Base-by-base conservation (phyloP, 2,329 filamentous ascomycete genomes). In the Rutstroemia sp. region DNA sequence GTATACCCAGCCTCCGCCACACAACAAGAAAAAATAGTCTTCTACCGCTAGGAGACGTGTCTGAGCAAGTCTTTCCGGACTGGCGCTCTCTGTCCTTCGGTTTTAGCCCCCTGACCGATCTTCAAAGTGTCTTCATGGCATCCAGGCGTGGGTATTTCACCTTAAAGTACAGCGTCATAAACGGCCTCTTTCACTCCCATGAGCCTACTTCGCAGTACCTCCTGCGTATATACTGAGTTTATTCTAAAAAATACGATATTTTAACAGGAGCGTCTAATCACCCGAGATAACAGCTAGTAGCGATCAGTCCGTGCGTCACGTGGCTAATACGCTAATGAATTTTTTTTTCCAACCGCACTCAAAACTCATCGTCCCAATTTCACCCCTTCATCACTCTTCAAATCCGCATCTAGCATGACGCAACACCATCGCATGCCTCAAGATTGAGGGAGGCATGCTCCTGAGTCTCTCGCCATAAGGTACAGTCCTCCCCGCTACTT, bases 181-280 rank as follows among this genome's bases (percentile, higher is more conserved):
- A 27, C 21, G 19, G 37, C 44, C 18, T 50, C 46, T 37, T 55
- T 47, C 3, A 51, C 47, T 38, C 53, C 53, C 38, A 55, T 55
- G 4, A 55, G 44, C 14, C 12, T 12, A 51, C 47, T 55, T 34
- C 53, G 39, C 16, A 51, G 4, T 25, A 51, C 39, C 6, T 51
- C 53, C 27, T 51, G 38, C 34, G 37, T 42, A 16, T 44, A 49
- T 44, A 46, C 45, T 9, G 52, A 49, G n/a, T 42, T 14, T 16
- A 55, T 44, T 4, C 41, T 18, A 18, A 44, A 44, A 16, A 44
- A 5, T 44, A 21, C 8, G 41, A 18, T 18, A 19, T 5, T 1
- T 44, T 5, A 9, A 21, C 16, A 10, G 5, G n/a, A 7, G 50
- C 47, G 14, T 37, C 53, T 34, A 55, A 51, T 27, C 25, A 27